Evolutionary conservation across 129 eudicot species (phyloP).

Genomic region (Kitagawia praeruptora): DNA sequence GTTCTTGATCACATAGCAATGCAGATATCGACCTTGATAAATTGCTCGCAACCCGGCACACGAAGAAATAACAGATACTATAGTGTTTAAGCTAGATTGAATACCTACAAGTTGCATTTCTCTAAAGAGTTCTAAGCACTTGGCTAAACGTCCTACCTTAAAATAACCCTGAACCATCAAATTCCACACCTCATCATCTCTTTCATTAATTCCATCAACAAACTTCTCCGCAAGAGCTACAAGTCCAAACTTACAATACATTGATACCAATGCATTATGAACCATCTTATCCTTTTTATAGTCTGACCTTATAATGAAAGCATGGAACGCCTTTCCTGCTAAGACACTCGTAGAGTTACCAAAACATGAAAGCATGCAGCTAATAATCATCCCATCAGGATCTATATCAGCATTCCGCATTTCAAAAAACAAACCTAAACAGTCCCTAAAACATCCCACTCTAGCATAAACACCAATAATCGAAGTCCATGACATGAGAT

Average conservation of each 20-base stretch:
- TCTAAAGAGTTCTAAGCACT: slow-evolving; percentile 43
- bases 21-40: slow-evolving; percentile 47
- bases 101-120: slow-evolving; percentile 47
- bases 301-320: slow-evolving; percentile 46
- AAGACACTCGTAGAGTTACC: slow-evolving; percentile 29
- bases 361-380: slow-evolving; percentile 59
- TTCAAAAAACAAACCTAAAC: slow-evolving; percentile 35
- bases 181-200: slow-evolving; percentile 46
- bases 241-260: slow-evolving; percentile 66
- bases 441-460: slow-evolving; percentile 28
- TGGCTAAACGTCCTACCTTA: slow-evolving; percentile 36
- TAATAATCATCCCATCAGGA: slow-evolving; percentile 60
- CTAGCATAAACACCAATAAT: slow-evolving; percentile 51
- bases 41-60: slow-evolving; percentile 37
- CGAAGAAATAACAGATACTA: slow-evolving; percentile 52
- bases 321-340: slow-evolving; percentile 73
- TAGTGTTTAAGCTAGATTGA: slow-evolving; percentile 34
- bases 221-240: slow-evolving; percentile 41
- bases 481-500: slow-evolving; percentile 67
- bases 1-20: slow-evolving; percentile 43
- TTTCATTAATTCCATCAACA: slow-evolving; percentile 25
- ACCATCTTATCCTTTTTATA: slow-evolving; percentile 35
- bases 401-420: slow-evolving; percentile 44
- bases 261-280: slow-evolving; percentile 44
- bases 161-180: slow-evolving; percentile 49